These are phyloP conservation scores for Xylaria longipes DNA, from an alignment of 495 filamentous ascomycete species.

Conservation along the genomic window DNA sequence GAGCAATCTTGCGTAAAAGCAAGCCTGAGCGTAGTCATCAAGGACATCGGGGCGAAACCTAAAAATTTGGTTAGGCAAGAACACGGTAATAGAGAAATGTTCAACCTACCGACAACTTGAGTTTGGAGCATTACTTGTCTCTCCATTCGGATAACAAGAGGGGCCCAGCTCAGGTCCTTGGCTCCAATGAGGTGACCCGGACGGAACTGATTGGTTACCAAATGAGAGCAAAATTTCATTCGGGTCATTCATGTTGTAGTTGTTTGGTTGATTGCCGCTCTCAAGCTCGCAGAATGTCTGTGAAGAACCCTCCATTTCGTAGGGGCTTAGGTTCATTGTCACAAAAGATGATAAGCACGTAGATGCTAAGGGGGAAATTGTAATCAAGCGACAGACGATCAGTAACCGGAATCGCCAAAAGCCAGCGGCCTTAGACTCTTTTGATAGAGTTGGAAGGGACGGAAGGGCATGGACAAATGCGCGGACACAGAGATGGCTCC, in stretches of 20 bases:
- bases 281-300: not conserved
- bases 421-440: not conserved
- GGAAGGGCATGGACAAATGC: conserved; percentile 3
- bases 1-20: conserved; percentile 24
- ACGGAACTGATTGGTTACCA: not conserved
- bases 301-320: not conserved
- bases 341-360: not conserved
- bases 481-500: not conserved
- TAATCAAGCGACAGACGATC: not conserved
- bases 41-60: conserved; percentile 22
- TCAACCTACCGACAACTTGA: conserved; percentile 7
- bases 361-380: not conserved
- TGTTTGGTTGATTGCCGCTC: not conserved
- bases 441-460: not conserved
- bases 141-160: not conserved
- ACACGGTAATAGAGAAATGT: not conserved
- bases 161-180: not conserved
- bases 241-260: not conserved
- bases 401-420: not conserved
- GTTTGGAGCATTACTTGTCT: not conserved
- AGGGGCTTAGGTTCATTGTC: not conserved
- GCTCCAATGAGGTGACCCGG: not conserved
- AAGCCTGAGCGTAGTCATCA: conserved; percentile 27
- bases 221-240: too few relatives aligned
- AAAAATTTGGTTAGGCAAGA: not conserved